A percentile compares a stretch with the other conserved stretches of the same genome.
These are phyloP conservation scores for Sphaerostilbella broomeana DNA, from an alignment of 2,329 filamentous ascomycete genomes.

Conservation along the genomic window DNA sequence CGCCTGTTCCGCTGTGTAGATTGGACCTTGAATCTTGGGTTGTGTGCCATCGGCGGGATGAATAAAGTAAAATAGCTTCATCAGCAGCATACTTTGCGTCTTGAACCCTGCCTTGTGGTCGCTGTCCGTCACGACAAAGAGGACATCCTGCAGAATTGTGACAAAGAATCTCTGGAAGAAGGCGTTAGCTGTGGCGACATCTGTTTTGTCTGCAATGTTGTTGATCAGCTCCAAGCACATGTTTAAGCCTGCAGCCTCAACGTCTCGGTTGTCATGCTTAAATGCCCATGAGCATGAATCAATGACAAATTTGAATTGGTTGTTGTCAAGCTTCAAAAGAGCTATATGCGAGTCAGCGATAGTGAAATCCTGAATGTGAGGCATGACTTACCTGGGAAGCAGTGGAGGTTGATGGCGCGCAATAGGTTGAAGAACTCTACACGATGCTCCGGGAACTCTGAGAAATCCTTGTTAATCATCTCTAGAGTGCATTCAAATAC, in stretches of 20 bases:
- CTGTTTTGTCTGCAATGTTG: constrained; percentile 93
- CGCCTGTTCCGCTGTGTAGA: constrained; percentile 81
- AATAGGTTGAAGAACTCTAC: constrained; percentile 99
- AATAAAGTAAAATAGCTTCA: constrained; percentile 96
- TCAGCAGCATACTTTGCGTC: constrained; percentile 87
- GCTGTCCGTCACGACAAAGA: constrained; percentile 94
- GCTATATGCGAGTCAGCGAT: constrained; percentile 36
- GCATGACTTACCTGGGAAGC: constrained; percentile 64
- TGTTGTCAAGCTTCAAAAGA: constrained; percentile 85
- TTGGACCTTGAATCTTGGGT: constrained; percentile 85
- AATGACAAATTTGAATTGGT: constrained; percentile 98
- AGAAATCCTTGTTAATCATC: constrained; percentile 99
- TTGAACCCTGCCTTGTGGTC: constrained; percentile 99
- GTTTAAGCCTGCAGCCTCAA: constrained; percentile 90
- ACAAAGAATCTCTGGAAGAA: constrained; percentile 99
- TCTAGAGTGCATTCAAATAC: constrained; percentile 97
- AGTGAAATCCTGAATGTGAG: not conserved
- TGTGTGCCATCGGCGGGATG: constrained; percentile 59
- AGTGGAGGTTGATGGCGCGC: constrained; percentile 91
- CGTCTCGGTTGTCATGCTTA: constrained; percentile 98
- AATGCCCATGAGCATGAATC: constrained; percentile 99
- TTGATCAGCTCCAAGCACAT: constrained; percentile 98
- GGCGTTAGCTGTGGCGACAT: constrained; percentile 75
- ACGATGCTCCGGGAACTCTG: constrained; percentile 95
- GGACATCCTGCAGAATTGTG: constrained; percentile 91